Evolutionary conservation across 2,329 filamentous ascomycete genomes (phyloP), one percentile per base, ranked within the genome.

Genomic region (Colletotrichum somersetense): DNA sequence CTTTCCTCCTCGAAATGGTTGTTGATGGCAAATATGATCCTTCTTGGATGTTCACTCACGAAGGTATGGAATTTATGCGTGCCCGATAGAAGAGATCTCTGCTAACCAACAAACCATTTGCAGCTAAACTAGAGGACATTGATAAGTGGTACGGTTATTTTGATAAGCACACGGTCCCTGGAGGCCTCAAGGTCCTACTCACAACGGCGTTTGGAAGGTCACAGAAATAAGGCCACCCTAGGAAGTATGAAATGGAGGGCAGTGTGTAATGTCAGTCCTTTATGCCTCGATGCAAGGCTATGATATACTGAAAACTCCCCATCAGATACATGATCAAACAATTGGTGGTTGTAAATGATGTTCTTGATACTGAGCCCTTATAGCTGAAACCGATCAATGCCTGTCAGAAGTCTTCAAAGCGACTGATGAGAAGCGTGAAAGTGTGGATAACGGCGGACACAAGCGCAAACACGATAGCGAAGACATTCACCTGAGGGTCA

Each of bases 21-120:
- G 30, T 58, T 14, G 62, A 63, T 6, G 61, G 61, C 46, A 63
- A 53, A 20, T 63, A 63, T 3, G 61, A 53, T 14, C 61, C 61
- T 3, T 63, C 61, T 30, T 61, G 57, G 57, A 61, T 61, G 57
- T 61, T 61, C 30, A 61, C 57, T 33, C 38, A 61, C 7, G 57
- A 61, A 46, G 57, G 57, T 61, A 61, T 26, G 56, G 23, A 3
- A 1, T 20, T 18, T 7, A 40, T 14, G 11, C 18, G n/a, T 18
- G 2, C n/a, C 5, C 56, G 38, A 16, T 16, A 7, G 6, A 26
- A 42, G 4, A 23, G 2, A 6, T n/a, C 20, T 7, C 8, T 20
- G 3, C 5, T 44, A 14, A 44, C 40, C 6, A 14, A 30, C 6
- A 3, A 33, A 14, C 16, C 7, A 33, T 14, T 3, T 23, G 16